phyloP scores from a whole-genome alignment of 768 basidiomycete genomes.

The Galerina sulciceps region DNA sequence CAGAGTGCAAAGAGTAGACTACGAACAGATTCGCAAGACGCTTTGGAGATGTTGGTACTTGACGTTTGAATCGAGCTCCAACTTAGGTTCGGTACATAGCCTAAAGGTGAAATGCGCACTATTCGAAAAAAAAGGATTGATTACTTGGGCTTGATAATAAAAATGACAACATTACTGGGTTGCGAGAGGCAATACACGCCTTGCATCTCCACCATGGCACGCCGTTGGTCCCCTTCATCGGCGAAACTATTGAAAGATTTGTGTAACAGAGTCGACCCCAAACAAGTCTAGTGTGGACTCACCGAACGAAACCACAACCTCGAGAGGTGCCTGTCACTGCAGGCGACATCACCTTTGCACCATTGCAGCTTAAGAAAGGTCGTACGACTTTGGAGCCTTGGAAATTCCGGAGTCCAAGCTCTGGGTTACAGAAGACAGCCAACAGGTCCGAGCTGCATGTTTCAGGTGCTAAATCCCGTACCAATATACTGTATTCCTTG shows the following conservation, averaged over 20 bases:
- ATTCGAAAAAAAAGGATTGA: slow-evolving; percentile 21
- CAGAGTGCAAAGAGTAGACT: too few species aligned
- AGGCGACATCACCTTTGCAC: slow-evolving; percentile 94
- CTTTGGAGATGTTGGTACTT: too few species aligned
- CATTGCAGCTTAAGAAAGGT: slow-evolving; percentile 91
- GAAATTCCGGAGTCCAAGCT: slow-evolving; percentile 82
- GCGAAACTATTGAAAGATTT: slow-evolving; percentile 61
- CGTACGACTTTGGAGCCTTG: slow-evolving; percentile 87
- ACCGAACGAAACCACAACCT: slow-evolving; percentile 94
- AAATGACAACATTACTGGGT: slow-evolving; percentile 65
- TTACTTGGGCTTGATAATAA: slow-evolving; percentile 29
- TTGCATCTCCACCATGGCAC: slow-evolving; percentile 91
- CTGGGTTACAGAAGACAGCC: slow-evolving; percentile 89
- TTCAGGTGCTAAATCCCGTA: slow-evolving; percentile 91
- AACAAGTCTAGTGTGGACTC: slow-evolving; percentile 26
- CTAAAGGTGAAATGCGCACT: slow-evolving; percentile 90
- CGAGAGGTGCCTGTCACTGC: slow-evolving; percentile 89
- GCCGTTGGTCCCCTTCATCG: slow-evolving; percentile 85
- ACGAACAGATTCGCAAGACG: too few species aligned
- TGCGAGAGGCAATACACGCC: slow-evolving; percentile 88
- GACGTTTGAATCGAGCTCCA: too few species aligned
- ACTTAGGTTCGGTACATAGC: too few species aligned
- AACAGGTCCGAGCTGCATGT: slow-evolving; percentile 96
- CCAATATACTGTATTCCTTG: slow-evolving; percentile 93
- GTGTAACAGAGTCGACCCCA: slow-evolving; percentile 8